Evolutionary conservation across 352 stramenopile genomes (phyloP).

Genomic region (Globisporangium nunn): DNA sequence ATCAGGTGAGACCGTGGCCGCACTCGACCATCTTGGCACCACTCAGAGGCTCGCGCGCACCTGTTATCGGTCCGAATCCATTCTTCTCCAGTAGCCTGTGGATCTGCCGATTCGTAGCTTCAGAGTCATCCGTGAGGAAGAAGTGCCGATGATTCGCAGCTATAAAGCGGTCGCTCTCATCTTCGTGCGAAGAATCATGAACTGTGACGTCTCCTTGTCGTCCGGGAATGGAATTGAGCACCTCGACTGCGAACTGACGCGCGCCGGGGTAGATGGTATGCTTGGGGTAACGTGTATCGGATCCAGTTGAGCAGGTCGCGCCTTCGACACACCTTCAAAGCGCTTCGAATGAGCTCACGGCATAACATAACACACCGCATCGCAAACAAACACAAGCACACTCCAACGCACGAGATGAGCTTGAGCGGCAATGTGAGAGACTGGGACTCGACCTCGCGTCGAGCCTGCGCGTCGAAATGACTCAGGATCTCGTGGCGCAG

Average conservation of each 20-base stretch:
- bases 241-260: constrained; percentile 11
- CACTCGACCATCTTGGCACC: background rate
- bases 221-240: background rate
- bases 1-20: background rate
- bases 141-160: background rate
- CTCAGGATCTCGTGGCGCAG: constrained; percentile 10
- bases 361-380: background rate
- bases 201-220: background rate
- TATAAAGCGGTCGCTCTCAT: background rate
- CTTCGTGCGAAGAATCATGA: background rate
- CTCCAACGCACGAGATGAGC: constrained; percentile 12
- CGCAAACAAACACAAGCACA: background rate
- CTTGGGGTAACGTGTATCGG: constrained; percentile 12
- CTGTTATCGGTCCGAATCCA: constrained; percentile 12
- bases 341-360: background rate
- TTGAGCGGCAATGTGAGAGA: constrained; percentile 7
- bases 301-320: constrained; percentile 9
- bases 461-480: constrained; percentile 14
- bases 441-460: background rate
- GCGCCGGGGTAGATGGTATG: constrained; percentile 15
- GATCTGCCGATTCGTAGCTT: constrained; percentile 5
- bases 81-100: background rate
- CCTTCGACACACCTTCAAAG: constrained; percentile 11
- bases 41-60: background rate
- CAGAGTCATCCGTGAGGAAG: constrained; percentile 6